These are phyloP conservation scores for Lachnellula subtilissima DNA, from an alignment of 2,329 filamentous ascomycete genomes.

Conservation along the genomic window DNA sequence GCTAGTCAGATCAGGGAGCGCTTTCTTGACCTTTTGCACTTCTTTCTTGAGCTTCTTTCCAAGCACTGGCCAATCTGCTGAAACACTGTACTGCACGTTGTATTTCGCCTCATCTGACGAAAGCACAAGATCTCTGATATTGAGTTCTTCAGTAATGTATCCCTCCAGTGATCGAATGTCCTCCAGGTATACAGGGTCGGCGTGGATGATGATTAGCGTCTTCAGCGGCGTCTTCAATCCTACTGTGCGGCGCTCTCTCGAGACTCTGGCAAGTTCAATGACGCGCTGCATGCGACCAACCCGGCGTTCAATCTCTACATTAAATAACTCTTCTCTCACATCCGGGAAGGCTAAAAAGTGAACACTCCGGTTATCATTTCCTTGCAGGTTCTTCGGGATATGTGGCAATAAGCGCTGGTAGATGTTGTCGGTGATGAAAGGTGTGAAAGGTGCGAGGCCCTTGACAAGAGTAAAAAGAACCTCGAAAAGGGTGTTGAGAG, in stretches of 20 bases:
- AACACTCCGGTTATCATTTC: constrained; percentile 74
- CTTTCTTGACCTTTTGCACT: constrained; percentile 85
- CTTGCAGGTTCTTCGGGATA: constrained; percentile 67
- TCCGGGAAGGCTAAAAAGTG: constrained; percentile 91
- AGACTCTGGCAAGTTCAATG: constrained; percentile 84
- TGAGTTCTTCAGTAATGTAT: constrained; percentile 92
- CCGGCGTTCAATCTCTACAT: constrained; percentile 77
- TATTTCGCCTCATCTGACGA: constrained; percentile 86
- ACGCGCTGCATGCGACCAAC: constrained; percentile 92
- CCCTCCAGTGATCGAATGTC: constrained; percentile 79
- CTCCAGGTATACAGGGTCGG: constrained; percentile 74
- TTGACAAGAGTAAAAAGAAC: constrained; percentile 85
- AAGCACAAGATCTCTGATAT: constrained; percentile 78
- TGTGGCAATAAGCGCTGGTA: constrained; percentile 78
- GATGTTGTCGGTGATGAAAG: constrained; percentile 93
- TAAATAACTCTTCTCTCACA: constrained; percentile 82
- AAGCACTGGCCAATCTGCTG: constrained; percentile 87
- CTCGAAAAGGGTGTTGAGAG: constrained; percentile 90
- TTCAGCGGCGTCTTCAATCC: constrained; percentile 89
- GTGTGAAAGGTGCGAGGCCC: constrained; percentile 88
- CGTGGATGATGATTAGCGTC: constrained; percentile 82
- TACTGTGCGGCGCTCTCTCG: constrained; percentile 77
- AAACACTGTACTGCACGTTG: constrained; percentile 85
- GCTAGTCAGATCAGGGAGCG: constrained; percentile 71
- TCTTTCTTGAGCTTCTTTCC: constrained; percentile 98